Percentiles rank a stretch among this genome's conserved stretches.
These are phyloP conservation scores for Paramyrothecium sp. DNA, from an alignment of 2,329 filamentous ascomycete species.

Conservation along the genomic window DNA sequence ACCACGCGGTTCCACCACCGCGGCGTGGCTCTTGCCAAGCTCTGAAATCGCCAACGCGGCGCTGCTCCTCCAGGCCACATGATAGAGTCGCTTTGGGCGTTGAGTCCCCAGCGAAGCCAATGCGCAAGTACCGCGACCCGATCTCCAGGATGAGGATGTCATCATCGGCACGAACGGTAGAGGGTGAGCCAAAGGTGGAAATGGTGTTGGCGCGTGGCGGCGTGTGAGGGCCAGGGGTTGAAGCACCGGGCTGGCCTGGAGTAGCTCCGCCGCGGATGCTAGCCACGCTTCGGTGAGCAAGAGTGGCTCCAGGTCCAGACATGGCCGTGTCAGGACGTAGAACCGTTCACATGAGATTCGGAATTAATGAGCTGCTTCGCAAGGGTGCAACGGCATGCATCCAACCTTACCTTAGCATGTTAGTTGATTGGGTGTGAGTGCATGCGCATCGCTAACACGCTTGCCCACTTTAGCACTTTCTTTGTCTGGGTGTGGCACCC, in stretches of 20 bases:
- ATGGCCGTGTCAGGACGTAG: slow-evolving; percentile 25
- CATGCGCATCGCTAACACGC: background rate
- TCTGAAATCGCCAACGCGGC: slow-evolving; percentile 79
- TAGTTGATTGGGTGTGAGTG: too few species aligned
- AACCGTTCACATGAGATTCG: background rate
- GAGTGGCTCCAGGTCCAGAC: slow-evolving; percentile 32
- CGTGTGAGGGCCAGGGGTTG: slow-evolving; percentile 54
- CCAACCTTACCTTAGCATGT: background rate
- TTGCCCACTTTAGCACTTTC: slow-evolving; percentile 12
- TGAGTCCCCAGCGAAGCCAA: slow-evolving; percentile 84
- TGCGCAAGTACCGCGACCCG: slow-evolving; percentile 73
- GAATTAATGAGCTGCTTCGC: background rate
- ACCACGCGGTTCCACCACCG: slow-evolving; percentile 54
- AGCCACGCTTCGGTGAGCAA: slow-evolving; percentile 58
- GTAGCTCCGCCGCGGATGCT: slow-evolving; percentile 49
- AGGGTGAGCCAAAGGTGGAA: slow-evolving; percentile 56
- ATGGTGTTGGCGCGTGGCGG: slow-evolving; percentile 52
- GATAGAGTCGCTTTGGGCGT: slow-evolving; percentile 68
- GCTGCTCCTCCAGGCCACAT: slow-evolving; percentile 73
- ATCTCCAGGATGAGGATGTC: slow-evolving; percentile 82
- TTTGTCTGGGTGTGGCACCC: slow-evolving; percentile 16
- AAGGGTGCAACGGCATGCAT: background rate
- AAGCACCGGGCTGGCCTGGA: slow-evolving; percentile 28
- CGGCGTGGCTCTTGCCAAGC: slow-evolving; percentile 58
- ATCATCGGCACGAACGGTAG: slow-evolving; percentile 71